Base-by-base conservation (phyloP, 768 basidiomycete species). In the Amanita muscaria region DNA sequence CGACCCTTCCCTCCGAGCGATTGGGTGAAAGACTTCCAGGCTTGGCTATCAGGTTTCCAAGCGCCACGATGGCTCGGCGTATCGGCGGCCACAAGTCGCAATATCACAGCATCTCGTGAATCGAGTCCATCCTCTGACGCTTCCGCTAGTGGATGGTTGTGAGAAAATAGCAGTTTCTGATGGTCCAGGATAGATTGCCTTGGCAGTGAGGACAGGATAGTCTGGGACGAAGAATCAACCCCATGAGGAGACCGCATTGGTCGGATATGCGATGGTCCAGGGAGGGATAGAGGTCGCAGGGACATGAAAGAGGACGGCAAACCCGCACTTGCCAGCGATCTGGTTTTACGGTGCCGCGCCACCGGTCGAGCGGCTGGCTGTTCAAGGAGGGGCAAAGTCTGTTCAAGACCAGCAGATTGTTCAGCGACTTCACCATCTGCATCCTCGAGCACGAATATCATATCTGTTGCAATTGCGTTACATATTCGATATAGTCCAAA, bases 381-480 rank as follows among this genome's bases (percentile, higher is more conserved):
- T 40, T 75, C 73, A 15, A 72, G 50, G 38, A 73, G 57, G 16
- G 66, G 68, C 29, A 74, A 65, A 1, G 62, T 55, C 10, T 61
- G 63, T n/a, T 58, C 51, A 9, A 53, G 53, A 9, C 65, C 63
- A 19, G 61, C 53, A 31, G 66, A 53, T 31, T 54, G 64, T 9
- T 58, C 58, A 23, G 59, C 59, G 6, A 40, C 56, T 27, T 73
- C 75, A 24, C 70, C 72, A 30, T 82, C 83, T 49, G 81, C 60
- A 34, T 78, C 76, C 40, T 88, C 86, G 51, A 87, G 64, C 42
- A 77, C 74, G 50, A 88, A 88, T 30, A 88, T 74, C 65, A 79
- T 68, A 43, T 78, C 83, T 82, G 49, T 27, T 24, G 55, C 42
- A 56, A 42, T 27, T 19, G 11, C 15, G 10, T 19, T 27, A 15